Evolutionary conservation across 2,329 filamentous ascomycete genomes (phyloP), one percentile per base, ranked within the genome.

Genomic region (Xylaria sp.): DNA sequence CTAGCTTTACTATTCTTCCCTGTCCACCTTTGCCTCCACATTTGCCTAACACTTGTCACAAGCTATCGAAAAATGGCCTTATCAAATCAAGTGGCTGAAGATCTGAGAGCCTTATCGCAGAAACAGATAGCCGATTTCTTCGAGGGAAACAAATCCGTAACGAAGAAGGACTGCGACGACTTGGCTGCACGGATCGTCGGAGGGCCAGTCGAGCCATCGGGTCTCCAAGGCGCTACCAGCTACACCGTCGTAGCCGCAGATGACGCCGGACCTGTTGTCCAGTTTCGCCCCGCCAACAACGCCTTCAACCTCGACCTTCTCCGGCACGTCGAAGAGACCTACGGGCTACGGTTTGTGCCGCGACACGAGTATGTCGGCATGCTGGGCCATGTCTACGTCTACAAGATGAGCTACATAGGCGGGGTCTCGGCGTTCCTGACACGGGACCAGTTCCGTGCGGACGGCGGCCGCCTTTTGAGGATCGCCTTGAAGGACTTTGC

Each of bases 351-450:
- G 48, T 71, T 71, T 60, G 51, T 50, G 48, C 69, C 69, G 60
- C 57, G 53, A 29, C 69, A 71, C 47, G 51, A 48, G 47, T 35
- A 63, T 60, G 42, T 16, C 47, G 69, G 63, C 29, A 23, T 5
- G 35, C 57, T 69, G 23, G 37, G 47, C 27, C 29, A 55, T 40
- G 60, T 69, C 55, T 53, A 69, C 42, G 48, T 71, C 64, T 69
- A 69, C 55, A 68, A 48, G 1, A 71, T 71, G 69, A 58, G 63
- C 29, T 68, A 69, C 47, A 51, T 71, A 1, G 64, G 65, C 5
- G 69, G 69, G 23, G n/a, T 70, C 37, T 69, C 58, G 23, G 63
- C 68, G 67, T 71, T 69, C 62, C 59, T 54, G 4, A 64, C 64
- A 51, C 64, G 64, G 53, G 67, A 1, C 62, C 1, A 32, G 5